A percentile compares a stretch with the other conserved stretches of the same genome.
These are phyloP conservation scores for Coemansia sp. DNA, from an alignment of 192 early-diverging fungal genomes.

Conservation along the genomic window DNA sequence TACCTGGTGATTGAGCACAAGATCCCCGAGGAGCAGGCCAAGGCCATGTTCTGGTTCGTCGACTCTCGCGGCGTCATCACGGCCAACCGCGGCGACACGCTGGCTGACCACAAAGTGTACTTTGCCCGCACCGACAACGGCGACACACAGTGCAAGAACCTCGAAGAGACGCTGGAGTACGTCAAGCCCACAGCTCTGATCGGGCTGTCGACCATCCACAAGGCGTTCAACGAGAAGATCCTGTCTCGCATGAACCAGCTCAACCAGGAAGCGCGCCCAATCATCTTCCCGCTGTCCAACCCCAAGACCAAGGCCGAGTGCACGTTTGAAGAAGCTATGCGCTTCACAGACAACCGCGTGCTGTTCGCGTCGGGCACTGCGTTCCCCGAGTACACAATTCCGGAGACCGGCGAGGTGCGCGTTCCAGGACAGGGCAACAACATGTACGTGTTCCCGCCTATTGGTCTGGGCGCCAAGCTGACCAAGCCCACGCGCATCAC, in stretches of 20 bases:
- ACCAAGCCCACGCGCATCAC: constrained; percentile 70
- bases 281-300: constrained; percentile 90
- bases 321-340: constrained; percentile 88
- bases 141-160: constrained; percentile 69
- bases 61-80: constrained; percentile 94
- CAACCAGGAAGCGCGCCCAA: constrained; percentile 64
- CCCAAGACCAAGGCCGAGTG: constrained; percentile 90
- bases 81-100: constrained; percentile 78
- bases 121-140: constrained; percentile 88
- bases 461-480: constrained; percentile 86
- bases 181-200: constrained; percentile 90
- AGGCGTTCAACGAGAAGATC: constrained; percentile 72
- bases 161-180: constrained; percentile 78
- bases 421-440: constrained; percentile 90
- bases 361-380: constrained; percentile 91
- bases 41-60: constrained; percentile 73
- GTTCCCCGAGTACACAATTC: constrained; percentile 75
- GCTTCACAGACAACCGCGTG: constrained; percentile 72
- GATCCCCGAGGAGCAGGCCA: constrained; percentile 47
- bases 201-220: constrained; percentile 77
- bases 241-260: constrained; percentile 73
- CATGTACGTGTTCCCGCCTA: constrained; percentile 96
- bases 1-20: constrained; percentile 76
- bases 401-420: constrained; percentile 47
- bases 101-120: constrained; percentile 80